Conservation (phyloP, 2,329 filamentous ascomycete species). For the Penicillium sp. region DNA sequence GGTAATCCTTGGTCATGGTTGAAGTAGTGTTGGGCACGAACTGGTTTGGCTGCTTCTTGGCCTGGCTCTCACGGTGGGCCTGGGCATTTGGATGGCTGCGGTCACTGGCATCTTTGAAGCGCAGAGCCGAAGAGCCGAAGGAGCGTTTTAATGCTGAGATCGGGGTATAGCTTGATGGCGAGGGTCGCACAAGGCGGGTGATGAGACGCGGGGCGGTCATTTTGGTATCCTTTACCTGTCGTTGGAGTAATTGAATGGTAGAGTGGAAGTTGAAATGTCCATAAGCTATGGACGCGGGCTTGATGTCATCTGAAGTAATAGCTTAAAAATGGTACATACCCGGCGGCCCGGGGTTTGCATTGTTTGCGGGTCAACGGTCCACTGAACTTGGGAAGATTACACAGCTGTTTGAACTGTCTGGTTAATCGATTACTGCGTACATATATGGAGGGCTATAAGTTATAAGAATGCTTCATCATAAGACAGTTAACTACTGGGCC, state of each 20-base stretch:
- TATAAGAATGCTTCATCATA: not conserved
- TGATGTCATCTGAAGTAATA: conserved; percentile 37
- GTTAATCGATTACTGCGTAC: too few species aligned
- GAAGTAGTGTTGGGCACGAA: conserved; percentile 61
- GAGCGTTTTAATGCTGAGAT: conserved; percentile 27
- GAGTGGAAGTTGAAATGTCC: conserved; percentile 7
- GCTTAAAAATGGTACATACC: conserved; percentile 15
- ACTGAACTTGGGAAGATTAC: conserved; percentile 14
- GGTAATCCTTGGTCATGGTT: conserved; percentile 59
- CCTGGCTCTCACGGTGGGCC: conserved; percentile 53
- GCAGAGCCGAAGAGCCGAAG: conserved; percentile 32
- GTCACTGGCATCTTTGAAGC: conserved; percentile 46
- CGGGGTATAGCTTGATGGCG: conserved; percentile 19
- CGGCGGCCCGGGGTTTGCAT: conserved; percentile 29
- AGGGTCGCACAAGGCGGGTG: conserved; percentile 43
- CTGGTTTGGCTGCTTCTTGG: conserved; percentile 55
- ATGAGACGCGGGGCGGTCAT: conserved; percentile 48
- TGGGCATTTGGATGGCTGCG: conserved; percentile 50
- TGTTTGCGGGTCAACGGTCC: conserved; percentile 30
- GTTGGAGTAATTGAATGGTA: conserved; percentile 1
- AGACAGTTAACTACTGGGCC: not conserved
- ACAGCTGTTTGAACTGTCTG: conserved; percentile 1
- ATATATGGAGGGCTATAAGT: not conserved
- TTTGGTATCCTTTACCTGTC: conserved; percentile 2
- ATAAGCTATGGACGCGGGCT: conserved; percentile 23